Percentiles rank a stretch among this genome's conserved stretches.
Evolutionary conservation across 306 rosid genomes (phyloP).

Genomic region (Pyrus pyrifolia): DNA sequence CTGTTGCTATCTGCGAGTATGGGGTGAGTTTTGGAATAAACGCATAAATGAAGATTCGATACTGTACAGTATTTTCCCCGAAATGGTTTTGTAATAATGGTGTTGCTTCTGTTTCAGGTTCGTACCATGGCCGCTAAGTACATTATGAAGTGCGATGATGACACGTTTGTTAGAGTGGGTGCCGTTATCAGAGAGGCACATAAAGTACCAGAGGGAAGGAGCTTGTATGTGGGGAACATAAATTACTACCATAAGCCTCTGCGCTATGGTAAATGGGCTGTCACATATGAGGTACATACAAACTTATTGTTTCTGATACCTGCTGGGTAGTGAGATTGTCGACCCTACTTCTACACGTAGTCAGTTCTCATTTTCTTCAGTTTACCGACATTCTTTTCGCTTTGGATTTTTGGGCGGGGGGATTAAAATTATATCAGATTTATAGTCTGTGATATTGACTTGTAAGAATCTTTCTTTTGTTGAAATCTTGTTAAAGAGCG

Average conservation of each 20-base stretch:
- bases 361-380: neutral
- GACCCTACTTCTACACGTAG: neutral
- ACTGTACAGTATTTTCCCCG: neutral
- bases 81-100: neutral
- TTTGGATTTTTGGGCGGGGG: too few species aligned
- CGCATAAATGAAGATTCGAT: neutral
- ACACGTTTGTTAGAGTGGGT: slow-evolving; percentile 81
- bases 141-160: slow-evolving; percentile 97
- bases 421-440: too few species aligned
- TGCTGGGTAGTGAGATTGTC: neutral
- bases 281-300: slow-evolving; percentile 71
- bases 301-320: neutral
- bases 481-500: neutral
- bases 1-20: slow-evolving; percentile 90
- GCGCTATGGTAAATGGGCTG: slow-evolving; percentile 97
- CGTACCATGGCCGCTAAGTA: slow-evolving; percentile 56
- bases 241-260: slow-evolving; percentile 82
- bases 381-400: too few species aligned
- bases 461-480: too few species aligned
- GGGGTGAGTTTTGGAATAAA: slow-evolving; percentile 60
- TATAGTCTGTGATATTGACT: too few species aligned
- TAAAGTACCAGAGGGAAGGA: slow-evolving; percentile 35
- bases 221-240: slow-evolving; percentile 87
- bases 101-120: slow-evolving; percentile 44
- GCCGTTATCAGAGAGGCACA: slow-evolving; percentile 44